Base-by-base conservation (phyloP, 2,329 filamentous ascomycete genomes). In the Phialemoniopsis sp. region DNA sequence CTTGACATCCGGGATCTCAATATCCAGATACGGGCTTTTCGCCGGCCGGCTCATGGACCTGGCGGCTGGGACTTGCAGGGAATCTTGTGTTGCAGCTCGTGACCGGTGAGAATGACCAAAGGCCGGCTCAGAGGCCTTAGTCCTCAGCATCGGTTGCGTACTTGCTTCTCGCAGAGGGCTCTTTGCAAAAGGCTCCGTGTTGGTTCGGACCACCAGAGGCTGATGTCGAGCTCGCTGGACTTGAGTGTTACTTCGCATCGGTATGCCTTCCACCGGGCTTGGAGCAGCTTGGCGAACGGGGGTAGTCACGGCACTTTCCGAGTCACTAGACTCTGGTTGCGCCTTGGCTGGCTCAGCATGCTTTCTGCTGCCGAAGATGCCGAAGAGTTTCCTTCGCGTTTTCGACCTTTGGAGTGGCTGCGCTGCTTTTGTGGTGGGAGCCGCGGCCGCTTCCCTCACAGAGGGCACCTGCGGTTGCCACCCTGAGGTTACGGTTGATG, bases 1-100 rank as follows among this genome's bases (percentile, higher is more conserved):
- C 46, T 85, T 80, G 40, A 87, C 74, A 36, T 78, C 76, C 1
- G 91, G 90, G 41, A 96, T 93, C 38, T 90, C 80, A 13, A 96
- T 75, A 50, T 89, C 73, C 15, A 96, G 66, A 7, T 84, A 59
- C 3, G 65, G 61, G 9, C 56, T 55, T 14, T 41, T 35, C 12
- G 43, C 17, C 9, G 29, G 26, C 13, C 37, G n/a, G 21, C 21
- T 38, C 18, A 17, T 10, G 29, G 19, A 32, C 32, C 28, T 26
- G 21, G 21, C 21, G 21, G 21, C 21, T 10, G 21, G 21, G 21
- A 26, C 21, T 26, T 26, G 21, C 21, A 26, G 21, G 10, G 21
- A 26, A 10, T 26, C 21, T 10, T 26, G 21, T 10, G 10, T 26
- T 26, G 21, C 21, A 10, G 21, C 21, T 26, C 21, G 21, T 10